A percentile compares a stretch with the other conserved stretches of the same genome.
Evolutionary conservation across 352 stramenopile species (phyloP).

Genomic region (Globisporangium takayamanum): DNA sequence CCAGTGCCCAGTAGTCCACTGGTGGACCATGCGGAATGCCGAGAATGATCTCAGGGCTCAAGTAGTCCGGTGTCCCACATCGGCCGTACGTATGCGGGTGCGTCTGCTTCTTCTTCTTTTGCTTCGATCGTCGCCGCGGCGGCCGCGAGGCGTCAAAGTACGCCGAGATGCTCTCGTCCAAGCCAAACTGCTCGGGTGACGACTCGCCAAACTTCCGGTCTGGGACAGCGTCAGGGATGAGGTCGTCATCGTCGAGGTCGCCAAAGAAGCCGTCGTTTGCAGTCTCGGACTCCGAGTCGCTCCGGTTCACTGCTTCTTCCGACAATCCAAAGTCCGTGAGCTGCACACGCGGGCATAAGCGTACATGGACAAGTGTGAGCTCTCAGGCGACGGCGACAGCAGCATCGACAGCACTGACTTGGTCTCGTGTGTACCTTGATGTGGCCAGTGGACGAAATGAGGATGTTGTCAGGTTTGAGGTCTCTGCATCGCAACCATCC

Average conservation of each 20-base stretch:
- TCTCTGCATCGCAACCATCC: conserved; percentile 37
- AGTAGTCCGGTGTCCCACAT: conserved; percentile 84
- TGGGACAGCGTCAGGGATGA: neutral
- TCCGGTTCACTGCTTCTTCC: conserved; percentile 61
- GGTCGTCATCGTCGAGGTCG: conserved; percentile 9
- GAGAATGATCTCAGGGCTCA: conserved; percentile 86
- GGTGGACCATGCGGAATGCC: conserved; percentile 57
- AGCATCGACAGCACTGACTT: neutral
- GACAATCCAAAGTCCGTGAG: conserved; percentile 85
- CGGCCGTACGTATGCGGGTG: conserved; percentile 58
- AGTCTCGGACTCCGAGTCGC: conserved; percentile 31
- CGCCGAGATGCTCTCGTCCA: conserved; percentile 20
- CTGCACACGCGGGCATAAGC: conserved; percentile 17
- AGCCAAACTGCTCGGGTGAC: conserved; percentile 14
- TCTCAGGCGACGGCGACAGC: neutral
- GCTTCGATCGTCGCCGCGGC: conserved; percentile 8
- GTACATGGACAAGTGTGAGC: neutral
- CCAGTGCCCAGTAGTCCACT: conserved; percentile 87
- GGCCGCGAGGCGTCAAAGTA: conserved; percentile 14
- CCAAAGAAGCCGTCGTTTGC: conserved; percentile 15
- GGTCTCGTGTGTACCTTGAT: conserved; percentile 53
- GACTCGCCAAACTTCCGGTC: conserved; percentile 2
- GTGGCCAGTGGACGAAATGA: conserved; percentile 82
- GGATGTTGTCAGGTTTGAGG: conserved; percentile 88
- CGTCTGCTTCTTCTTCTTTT: conserved; percentile 33